phyloP scores from a whole-genome alignment of 2,329 filamentous ascomycete species.

The Nemania sp. region DNA sequence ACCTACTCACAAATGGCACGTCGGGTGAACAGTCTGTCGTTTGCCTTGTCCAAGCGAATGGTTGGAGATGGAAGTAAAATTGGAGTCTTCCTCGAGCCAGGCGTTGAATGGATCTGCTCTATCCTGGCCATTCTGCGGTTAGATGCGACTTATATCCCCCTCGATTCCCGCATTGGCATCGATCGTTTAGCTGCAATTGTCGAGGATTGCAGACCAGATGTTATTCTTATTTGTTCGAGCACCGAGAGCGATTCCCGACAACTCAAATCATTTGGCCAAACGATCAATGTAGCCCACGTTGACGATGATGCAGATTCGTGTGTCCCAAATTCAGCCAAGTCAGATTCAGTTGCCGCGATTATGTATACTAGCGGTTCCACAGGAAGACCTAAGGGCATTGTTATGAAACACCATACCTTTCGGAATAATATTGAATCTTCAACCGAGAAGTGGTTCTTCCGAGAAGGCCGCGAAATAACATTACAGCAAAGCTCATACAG shows the following conservation, averaged over 20 bases:
- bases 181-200: background rate
- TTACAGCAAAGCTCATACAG: slow-evolving; percentile 56
- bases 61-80: slow-evolving; percentile 36
- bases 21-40: slow-evolving; percentile 49
- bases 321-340: background rate
- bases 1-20: slow-evolving; percentile 41
- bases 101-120: background rate
- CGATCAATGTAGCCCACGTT: background rate
- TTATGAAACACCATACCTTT: background rate
- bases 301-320: slow-evolving; percentile 35
- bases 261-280: background rate
- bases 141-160: background rate
- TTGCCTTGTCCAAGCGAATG: background rate
- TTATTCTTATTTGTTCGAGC: background rate
- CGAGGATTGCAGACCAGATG: background rate
- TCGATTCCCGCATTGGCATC: background rate
- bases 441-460: slow-evolving; percentile 6
- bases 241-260: background rate
- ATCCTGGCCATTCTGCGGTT: background rate
- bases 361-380: background rate
- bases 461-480: slow-evolving; percentile 43
- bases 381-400: slow-evolving; percentile 2
- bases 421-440: slow-evolving; percentile 39
- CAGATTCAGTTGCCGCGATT: slow-evolving; percentile 32
- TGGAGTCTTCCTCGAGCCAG: background rate